A percentile compares a stretch with the other conserved stretches of the same genome.
Conservation (phyloP, 2,329 filamentous ascomycete species). For the Huntiella bhutanensis region DNA sequence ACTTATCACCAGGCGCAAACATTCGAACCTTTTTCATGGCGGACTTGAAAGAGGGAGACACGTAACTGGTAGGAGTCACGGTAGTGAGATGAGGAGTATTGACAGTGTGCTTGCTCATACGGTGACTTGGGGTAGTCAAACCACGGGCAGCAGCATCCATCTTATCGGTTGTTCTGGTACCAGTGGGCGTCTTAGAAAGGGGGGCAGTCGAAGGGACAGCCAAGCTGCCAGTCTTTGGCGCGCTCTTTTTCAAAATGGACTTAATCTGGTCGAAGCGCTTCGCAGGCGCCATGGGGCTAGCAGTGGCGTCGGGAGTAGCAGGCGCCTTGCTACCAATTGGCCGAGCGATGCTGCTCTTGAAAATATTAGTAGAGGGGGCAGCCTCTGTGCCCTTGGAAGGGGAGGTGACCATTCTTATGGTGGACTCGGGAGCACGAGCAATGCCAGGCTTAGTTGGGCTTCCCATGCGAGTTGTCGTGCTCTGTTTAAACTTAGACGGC, state of each 20-base stretch:
- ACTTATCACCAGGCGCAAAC: conserved; percentile 16
- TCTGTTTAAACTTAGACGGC: conserved; percentile 5
- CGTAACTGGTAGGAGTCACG: conserved; percentile 5
- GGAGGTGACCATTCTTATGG: conserved; percentile 21
- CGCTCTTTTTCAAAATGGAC: conserved; percentile 33
- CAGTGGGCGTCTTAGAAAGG: conserved; percentile 21
- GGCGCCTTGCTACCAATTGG: not conserved
- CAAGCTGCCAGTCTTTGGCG: conserved; percentile 17
- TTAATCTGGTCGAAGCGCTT: conserved; percentile 36
- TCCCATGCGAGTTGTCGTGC: conserved; percentile 10
- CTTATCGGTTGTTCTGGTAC: conserved; percentile 14
- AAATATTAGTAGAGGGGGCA: not conserved
- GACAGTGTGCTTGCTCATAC: conserved; percentile 52
- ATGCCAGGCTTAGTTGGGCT: conserved; percentile 35
- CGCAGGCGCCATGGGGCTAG: conserved; percentile 17
- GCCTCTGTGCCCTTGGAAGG: conserved; percentile 26
- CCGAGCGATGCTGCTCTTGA: not conserved
- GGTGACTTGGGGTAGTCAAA: conserved; percentile 48
- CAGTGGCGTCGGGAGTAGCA: conserved; percentile 15
- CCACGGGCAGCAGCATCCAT: conserved; percentile 20
- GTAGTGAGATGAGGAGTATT: conserved; percentile 51
- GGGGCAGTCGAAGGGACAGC: conserved; percentile 23
- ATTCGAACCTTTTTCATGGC: conserved; percentile 11
- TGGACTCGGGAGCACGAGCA: conserved; percentile 54
- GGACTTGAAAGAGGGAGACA: conserved; percentile 10